phyloP scores from a whole-genome alignment of 2,329 filamentous ascomycete genomes.

The Fusarium denticulatum region DNA sequence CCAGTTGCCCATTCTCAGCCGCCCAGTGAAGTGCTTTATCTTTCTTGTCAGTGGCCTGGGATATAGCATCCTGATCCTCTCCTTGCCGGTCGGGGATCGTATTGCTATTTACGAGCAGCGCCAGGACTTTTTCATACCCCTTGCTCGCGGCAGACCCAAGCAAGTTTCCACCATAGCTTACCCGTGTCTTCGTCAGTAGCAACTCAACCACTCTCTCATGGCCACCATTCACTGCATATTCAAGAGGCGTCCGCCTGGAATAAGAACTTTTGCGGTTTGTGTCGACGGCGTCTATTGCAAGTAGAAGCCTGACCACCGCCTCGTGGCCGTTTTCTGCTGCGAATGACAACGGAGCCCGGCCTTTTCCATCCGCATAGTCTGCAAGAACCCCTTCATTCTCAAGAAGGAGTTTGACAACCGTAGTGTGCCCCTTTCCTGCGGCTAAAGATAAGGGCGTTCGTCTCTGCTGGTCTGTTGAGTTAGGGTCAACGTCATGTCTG shows the following conservation, averaged over 20 bases:
- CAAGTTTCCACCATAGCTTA: fast-evolving
- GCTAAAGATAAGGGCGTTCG: neutral
- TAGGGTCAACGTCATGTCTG: no score
- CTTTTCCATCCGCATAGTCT: fast-evolving
- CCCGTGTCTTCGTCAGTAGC: fast-evolving
- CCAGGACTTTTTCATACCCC: fast-evolving
- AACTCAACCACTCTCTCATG: fast-evolving
- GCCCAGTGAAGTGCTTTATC: neutral
- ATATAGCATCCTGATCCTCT: no score
- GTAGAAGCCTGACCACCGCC: fast-evolving
- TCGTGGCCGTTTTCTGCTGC: neutral
- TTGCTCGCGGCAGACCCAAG: neutral
- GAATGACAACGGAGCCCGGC: fast-evolving
- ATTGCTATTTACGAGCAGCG: fast-evolving
- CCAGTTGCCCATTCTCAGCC: neutral
- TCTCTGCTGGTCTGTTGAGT: no score
- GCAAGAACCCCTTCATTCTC: fast-evolving
- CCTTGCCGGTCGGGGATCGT: neutral
- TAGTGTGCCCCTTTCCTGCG: fast-evolving
- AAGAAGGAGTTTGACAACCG: fast-evolving
- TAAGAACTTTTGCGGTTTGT: fast-evolving
- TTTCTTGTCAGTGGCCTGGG: neutral
- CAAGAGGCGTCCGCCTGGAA: fast-evolving
- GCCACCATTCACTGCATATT: fast-evolving
- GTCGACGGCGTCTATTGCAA: neutral